These are phyloP conservation scores for Pelargonium myrrhifolium DNA, from an alignment of 441 rosid species.

Conservation along the genomic window DNA sequence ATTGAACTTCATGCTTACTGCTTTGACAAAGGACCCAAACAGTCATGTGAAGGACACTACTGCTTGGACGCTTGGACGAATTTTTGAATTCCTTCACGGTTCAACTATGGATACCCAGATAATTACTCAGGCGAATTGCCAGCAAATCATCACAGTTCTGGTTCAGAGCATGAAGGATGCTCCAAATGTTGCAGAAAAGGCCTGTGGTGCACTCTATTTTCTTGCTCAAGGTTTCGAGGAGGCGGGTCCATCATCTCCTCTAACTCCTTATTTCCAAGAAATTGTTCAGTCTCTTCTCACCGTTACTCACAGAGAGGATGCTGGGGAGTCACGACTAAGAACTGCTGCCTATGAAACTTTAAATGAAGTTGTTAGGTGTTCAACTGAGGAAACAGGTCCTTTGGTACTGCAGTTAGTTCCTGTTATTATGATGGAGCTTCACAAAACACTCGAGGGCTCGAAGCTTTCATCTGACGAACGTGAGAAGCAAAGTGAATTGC, in stretches of 20 bases:
- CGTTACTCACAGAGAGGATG: constrained; percentile 40
- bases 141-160: constrained; percentile 33
- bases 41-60: constrained; percentile 71
- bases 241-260: constrained; percentile 31
- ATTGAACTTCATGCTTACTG: constrained; percentile 37
- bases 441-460: constrained; percentile 37
- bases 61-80: constrained; percentile 53
- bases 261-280: constrained; percentile 37
- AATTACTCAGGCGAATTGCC: constrained; percentile 35
- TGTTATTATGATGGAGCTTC: constrained; percentile 37
- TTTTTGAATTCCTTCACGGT: constrained; percentile 42
- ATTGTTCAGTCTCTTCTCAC: constrained; percentile 37
- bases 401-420: constrained; percentile 39
- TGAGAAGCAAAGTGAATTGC: constrained; percentile 38
- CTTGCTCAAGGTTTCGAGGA: constrained; percentile 49
- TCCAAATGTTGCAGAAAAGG: constrained; percentile 66
- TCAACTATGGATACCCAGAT: constrained; percentile 32
- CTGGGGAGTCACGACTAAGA: constrained; percentile 34
- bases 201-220: constrained; percentile 65
- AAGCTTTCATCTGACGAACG: constrained; percentile 32
- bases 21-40: constrained; percentile 53
- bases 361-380: constrained; percentile 42
- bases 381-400: constrained; percentile 36
- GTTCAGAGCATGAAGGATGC: constrained; percentile 41
- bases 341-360: constrained; percentile 43